phyloP scores from a whole-genome alignment of 139 green algal genomes.

The Helicosporidium sp. region DNA sequence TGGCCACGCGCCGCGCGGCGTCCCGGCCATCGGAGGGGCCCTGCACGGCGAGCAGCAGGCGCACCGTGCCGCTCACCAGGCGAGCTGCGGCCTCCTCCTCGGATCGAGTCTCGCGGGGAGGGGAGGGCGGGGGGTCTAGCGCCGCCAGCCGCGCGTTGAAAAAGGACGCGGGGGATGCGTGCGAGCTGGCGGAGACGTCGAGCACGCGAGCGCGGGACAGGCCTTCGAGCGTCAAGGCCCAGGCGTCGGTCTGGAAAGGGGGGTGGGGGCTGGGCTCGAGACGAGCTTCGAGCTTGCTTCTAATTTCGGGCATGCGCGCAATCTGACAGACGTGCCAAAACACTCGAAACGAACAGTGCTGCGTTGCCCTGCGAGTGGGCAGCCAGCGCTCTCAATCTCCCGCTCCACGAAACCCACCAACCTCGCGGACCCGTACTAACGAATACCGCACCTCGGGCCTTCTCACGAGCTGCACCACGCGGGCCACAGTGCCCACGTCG shows the following conservation, averaged over 20 bases:
- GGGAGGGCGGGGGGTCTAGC: constrained; percentile 6
- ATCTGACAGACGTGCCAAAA: not conserved
- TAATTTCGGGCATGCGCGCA: too few species aligned
- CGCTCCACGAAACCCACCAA: too few species aligned
- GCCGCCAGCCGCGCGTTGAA: constrained; percentile 8
- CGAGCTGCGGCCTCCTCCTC: not conserved
- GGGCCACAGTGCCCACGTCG: too few species aligned
- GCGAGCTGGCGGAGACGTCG: constrained; percentile 2
- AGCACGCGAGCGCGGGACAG: constrained; percentile 6
- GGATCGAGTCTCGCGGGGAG: not conserved
- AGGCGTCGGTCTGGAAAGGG: constrained; percentile 1
- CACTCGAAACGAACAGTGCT: not conserved
- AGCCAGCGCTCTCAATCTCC: too few species aligned
- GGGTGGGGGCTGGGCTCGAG: too few species aligned
- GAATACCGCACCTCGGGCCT: constrained; percentile 2
- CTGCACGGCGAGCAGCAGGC: constrained; percentile 2
- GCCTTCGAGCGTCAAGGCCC: constrained; percentile 9
- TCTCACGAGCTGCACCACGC: constrained; percentile 9
- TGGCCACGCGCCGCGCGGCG: not conserved
- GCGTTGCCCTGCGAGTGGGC: not conserved
- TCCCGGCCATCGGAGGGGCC: constrained; percentile 2
- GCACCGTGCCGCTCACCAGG: not conserved
- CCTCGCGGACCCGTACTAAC: too few species aligned
- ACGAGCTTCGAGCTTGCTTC: too few species aligned
- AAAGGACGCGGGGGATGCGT: constrained; percentile 1